Base-by-base conservation (phyloP, 2,329 filamentous ascomycete species). In the Fusarium mundagurra region DNA sequence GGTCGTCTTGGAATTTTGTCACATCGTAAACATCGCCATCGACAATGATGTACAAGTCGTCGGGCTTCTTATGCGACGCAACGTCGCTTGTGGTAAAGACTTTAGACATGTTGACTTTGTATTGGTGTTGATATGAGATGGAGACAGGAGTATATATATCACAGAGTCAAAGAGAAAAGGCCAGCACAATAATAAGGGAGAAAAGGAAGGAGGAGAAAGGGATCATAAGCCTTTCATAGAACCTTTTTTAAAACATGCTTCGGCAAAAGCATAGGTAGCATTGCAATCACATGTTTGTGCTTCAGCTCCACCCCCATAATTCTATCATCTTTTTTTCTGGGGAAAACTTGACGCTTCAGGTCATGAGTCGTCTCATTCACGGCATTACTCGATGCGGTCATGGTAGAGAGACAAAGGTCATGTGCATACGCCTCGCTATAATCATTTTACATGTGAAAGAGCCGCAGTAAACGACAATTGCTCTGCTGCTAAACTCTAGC, bases 21-120 rank as follows among this genome's bases (percentile, higher is more conserved):
- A 98, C 83, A 81, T 99, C 96, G 84, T 98, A 98, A 76, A 98
- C 96, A 84, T 98, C 96, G 79, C 95, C 93, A 77, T 98, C 96
- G 76, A 98, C 91, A 75, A 97, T 90, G 80, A 98, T 94, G 90
- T 92, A 98, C 71, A 98, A 88, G 81, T 92, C 92, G 80, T 94
- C 91, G 51, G 92, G 84, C 86, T 96, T 98, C 88, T 94, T 98
- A 85, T 98, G 95, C 85, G 93, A 91, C 81, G 95, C 92, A 73
- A 99, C 96, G 82, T 98, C 95, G 86, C 89, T 89, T 75, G 91
- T 88, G 62, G 92, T 93, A 83, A 98, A 98, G 36, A 90, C 92
- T 85, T 96, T 93, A 58, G 95, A 93, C 96, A 99, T 99, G 79
- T 68, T 31, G 67, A 36, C n/a, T 53, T 36, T 44, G n/a, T 39